Conservation (phyloP, 2,329 filamentous ascomycete species). For the Ciborinia camelliae region DNA sequence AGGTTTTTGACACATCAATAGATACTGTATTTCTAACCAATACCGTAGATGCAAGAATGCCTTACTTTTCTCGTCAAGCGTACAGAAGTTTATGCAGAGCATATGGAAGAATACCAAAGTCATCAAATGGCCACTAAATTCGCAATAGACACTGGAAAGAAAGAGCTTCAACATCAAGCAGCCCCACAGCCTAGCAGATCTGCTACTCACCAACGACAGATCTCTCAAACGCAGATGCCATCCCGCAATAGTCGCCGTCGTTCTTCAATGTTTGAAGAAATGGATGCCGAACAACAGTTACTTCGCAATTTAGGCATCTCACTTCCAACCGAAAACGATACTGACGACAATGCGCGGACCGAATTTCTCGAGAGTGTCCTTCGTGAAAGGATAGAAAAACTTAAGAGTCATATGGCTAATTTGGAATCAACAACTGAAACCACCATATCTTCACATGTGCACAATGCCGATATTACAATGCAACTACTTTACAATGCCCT, state of each 20-base stretch:
- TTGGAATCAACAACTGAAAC: constrained; percentile 52
- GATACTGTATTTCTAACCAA: neutral
- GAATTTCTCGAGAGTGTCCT: constrained; percentile 34
- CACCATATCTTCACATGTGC: constrained; percentile 42
- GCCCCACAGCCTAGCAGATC: constrained; percentile 10
- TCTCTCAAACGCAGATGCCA: constrained; percentile 30
- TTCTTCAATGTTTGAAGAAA: constrained; percentile 38
- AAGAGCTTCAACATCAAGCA: constrained; percentile 40
- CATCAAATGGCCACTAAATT: constrained; percentile 43
- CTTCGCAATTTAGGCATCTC: constrained; percentile 47
- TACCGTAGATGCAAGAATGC: constrained; percentile 48
- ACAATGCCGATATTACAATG: constrained; percentile 48
- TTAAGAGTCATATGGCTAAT: constrained; percentile 44
- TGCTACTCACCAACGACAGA: constrained; percentile 24
- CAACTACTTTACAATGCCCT: constrained; percentile 51
- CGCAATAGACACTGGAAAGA: constrained; percentile 44
- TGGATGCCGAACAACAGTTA: constrained; percentile 42
- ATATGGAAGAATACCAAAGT: constrained; percentile 46
- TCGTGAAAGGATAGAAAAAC: constrained; percentile 43
- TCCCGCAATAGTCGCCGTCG: constrained; percentile 29
- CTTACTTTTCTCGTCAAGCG: constrained; percentile 50
- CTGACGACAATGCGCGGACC: constrained; percentile 30
- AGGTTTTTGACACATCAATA: constrained; percentile 28
- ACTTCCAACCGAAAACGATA: constrained; percentile 39
- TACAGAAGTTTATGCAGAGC: constrained; percentile 43